A percentile compares a stretch with the other conserved stretches of the same genome.
phyloP scores from a whole-genome alignment of 192 early-diverging fungal genomes.

The Pecoramyces ruminantium region DNA sequence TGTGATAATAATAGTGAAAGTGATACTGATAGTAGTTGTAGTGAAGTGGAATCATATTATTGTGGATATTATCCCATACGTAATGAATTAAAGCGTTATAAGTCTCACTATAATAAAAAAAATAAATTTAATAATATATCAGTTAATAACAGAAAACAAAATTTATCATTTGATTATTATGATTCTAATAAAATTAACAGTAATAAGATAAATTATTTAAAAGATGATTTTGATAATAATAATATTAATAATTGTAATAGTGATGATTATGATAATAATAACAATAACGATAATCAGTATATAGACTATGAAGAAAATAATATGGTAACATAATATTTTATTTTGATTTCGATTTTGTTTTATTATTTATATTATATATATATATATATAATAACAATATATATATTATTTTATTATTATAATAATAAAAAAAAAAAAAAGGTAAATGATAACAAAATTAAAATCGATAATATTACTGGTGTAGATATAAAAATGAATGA shows the following conservation, averaged over 20 bases:
- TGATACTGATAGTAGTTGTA: background rate
- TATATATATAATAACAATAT: too few species aligned
- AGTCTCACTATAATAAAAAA: background rate
- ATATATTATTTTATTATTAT: too few species aligned
- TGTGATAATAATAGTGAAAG: background rate
- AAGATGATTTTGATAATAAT: too few species aligned
- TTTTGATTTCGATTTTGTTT: too few species aligned
- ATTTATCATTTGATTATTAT: background rate
- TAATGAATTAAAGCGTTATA: background rate
- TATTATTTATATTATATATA: too few species aligned
- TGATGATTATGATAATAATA: too few species aligned
- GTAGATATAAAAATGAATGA: background rate
- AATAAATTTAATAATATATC: background rate
- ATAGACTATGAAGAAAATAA: too few species aligned
- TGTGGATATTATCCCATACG: background rate
- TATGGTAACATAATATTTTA: too few species aligned
- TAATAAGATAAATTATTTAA: too few species aligned
- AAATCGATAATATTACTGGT: background rate
- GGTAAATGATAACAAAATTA: background rate
- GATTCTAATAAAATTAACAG: background rate
- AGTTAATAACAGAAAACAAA: background rate
- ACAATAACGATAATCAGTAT: too few species aligned
- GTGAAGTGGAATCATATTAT: background rate
- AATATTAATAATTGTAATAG: too few species aligned
- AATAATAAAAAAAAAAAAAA: background rate